phyloP scores from a whole-genome alignment of 169 alveolate genomes.

The Eimeria zaria region DNA sequence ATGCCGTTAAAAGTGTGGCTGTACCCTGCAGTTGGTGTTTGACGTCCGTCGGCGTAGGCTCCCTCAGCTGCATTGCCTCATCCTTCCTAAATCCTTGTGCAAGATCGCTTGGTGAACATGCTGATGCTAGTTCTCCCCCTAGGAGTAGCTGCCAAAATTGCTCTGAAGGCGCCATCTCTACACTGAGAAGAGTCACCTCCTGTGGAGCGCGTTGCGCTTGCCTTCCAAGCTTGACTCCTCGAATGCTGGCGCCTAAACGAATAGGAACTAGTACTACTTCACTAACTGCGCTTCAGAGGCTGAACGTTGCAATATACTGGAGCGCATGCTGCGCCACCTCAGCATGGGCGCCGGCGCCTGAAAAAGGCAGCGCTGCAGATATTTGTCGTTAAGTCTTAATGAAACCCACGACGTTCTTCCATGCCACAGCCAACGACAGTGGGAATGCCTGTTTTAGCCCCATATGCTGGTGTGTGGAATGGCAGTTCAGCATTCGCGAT shows the following conservation, averaged over 20 bases:
- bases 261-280: not conserved
- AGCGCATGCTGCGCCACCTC: not conserved
- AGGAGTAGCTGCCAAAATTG: conserved; percentile 55
- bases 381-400: not conserved
- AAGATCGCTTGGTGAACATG: not conserved
- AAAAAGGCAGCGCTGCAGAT: not conserved
- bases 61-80: not conserved
- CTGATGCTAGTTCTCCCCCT: conserved; percentile 12
- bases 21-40: not conserved
- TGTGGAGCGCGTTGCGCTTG: not conserved
- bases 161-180: conserved; percentile 32
- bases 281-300: not conserved
- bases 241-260: not conserved
- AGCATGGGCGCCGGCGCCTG: not conserved
- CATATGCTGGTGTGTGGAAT: not conserved
- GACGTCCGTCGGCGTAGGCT: not conserved
- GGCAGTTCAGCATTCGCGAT: not conserved
- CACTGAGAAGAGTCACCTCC: not conserved
- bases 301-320: not conserved
- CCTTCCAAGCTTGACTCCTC: not conserved
- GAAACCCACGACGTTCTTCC: not conserved
- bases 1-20: not conserved
- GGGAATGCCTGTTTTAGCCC: not conserved
- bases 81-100: not conserved
- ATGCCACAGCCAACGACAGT: too few relatives aligned